Evolutionary conservation across 2,329 filamentous ascomycete species (phyloP).

Genomic region (Balansia obtecta): DNA sequence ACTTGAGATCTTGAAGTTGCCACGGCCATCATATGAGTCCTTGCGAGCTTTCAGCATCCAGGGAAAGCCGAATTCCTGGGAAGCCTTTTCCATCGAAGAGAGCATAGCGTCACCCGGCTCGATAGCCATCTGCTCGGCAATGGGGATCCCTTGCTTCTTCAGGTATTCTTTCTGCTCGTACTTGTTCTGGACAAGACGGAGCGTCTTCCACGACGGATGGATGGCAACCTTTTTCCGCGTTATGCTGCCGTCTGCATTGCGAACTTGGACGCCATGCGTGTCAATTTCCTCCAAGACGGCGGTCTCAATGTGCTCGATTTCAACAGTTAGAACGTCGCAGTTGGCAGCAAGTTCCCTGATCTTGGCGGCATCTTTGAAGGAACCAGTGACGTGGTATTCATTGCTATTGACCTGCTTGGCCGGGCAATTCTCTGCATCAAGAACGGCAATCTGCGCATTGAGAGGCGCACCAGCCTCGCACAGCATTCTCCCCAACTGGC

Average conservation of each 20-base stretch:
- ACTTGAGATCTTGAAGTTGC: constrained; percentile 41
- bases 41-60: constrained; percentile 89
- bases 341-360: constrained; percentile 66
- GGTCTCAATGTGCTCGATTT: constrained; percentile 95
- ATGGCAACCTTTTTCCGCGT: constrained; percentile 42
- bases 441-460: constrained; percentile 65
- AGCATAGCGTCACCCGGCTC: constrained; percentile 39
- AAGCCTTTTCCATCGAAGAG: constrained; percentile 51
- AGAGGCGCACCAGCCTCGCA: constrained; percentile 68
- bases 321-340: constrained; percentile 77
- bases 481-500: constrained; percentile 87
- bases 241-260: constrained; percentile 13
- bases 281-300: constrained; percentile 74
- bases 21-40: constrained; percentile 84
- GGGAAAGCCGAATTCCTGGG: constrained; percentile 59
- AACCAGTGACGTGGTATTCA: constrained; percentile 64
- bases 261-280: constrained; percentile 44
- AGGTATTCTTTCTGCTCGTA: constrained; percentile 80
- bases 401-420: constrained; percentile 78
- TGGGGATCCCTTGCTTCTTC: constrained; percentile 51
- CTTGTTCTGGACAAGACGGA: constrained; percentile 89
- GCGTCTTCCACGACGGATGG: constrained; percentile 75
- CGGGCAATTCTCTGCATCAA: constrained; percentile 65
- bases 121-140: constrained; percentile 58
- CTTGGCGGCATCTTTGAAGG: constrained; percentile 71